phyloP scores from a whole-genome alignment of 73 alveolate species.

The Paramecium sonneborni region DNA sequence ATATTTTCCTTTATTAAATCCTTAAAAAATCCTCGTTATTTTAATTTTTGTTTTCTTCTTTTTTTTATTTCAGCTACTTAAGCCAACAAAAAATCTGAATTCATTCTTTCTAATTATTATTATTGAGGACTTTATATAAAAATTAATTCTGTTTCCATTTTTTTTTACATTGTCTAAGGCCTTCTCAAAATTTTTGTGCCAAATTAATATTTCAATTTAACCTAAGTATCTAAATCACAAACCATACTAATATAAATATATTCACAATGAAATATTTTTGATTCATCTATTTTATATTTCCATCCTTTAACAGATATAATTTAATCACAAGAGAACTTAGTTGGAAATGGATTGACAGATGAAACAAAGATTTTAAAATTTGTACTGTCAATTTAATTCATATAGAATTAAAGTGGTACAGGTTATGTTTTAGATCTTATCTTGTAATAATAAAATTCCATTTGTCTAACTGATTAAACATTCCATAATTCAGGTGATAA shows the following conservation, averaged over 20 bases:
- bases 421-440: background rate
- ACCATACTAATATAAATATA: slow-evolving; percentile 10
- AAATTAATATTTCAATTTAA: slow-evolving; percentile 33
- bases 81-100: background rate
- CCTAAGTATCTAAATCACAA: slow-evolving; percentile 1
- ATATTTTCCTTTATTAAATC: slow-evolving; percentile 45
- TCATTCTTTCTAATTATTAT: background rate
- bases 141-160: background rate
- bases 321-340: slow-evolving; percentile 53
- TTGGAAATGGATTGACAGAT: slow-evolving; percentile 51
- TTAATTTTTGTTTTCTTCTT: slow-evolving; percentile 13
- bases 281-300: slow-evolving; percentile 44
- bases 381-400: background rate
- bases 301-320: slow-evolving; percentile 35
- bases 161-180: background rate
- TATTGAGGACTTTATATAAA: background rate
- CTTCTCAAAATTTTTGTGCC: background rate
- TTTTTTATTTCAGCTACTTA: slow-evolving; percentile 41
- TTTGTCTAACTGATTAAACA: background rate
- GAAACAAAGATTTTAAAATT: background rate
- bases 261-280: background rate
- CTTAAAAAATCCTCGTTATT: background rate
- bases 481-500: slow-evolving; percentile 16
- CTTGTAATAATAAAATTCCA: slow-evolving; percentile 49
- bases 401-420: slow-evolving; percentile 12